Conservation (phyloP, 106 monocot species). For the Acanthochlamys bracteata region DNA sequence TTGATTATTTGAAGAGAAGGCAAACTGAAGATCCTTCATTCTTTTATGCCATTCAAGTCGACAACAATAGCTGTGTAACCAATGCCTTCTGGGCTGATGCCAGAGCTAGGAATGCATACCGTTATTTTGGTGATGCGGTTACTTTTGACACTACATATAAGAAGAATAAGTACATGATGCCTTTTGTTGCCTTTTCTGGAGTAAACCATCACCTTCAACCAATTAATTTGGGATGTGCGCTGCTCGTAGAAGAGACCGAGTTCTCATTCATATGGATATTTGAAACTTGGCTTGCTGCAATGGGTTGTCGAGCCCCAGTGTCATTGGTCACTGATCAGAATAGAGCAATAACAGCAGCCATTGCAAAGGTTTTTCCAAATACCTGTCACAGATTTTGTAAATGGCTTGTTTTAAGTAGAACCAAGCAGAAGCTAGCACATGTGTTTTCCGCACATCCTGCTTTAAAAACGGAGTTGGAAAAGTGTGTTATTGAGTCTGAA, state of each 20-base stretch:
- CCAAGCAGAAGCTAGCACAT: conserved; percentile 84
- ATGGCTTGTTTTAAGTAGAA: conserved; percentile 88
- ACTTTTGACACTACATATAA: conserved; percentile 89
- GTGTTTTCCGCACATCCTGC: conserved; percentile 61
- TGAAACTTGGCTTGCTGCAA: conserved; percentile 90
- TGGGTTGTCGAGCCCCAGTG: conserved; percentile 64
- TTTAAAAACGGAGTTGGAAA: conserved; percentile 69
- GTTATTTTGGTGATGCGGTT: conserved; percentile 79
- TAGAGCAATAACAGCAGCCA: conserved; percentile 70
- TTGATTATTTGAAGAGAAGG: conserved; percentile 81
- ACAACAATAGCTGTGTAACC: conserved; percentile 74
- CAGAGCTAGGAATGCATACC: conserved; percentile 53
- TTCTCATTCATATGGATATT: conserved; percentile 88
- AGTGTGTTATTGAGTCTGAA: conserved; percentile 67
- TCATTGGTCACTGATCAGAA: conserved; percentile 90
- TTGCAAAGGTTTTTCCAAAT: conserved; percentile 69
- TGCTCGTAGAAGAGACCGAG: conserved; percentile 88
- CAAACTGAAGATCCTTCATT: conserved; percentile 73
- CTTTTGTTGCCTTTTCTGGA: conserved; percentile 86
- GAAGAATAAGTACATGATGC: conserved; percentile 98
- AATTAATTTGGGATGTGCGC: conserved; percentile 81
- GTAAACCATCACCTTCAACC: conserved; percentile 92
- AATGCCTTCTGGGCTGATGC: conserved; percentile 92
- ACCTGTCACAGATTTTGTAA: conserved; percentile 92
- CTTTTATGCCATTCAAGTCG: conserved; percentile 84